phyloP scores from a whole-genome alignment of 768 basidiomycete genomes.

The Exidia glandulosa region DNA sequence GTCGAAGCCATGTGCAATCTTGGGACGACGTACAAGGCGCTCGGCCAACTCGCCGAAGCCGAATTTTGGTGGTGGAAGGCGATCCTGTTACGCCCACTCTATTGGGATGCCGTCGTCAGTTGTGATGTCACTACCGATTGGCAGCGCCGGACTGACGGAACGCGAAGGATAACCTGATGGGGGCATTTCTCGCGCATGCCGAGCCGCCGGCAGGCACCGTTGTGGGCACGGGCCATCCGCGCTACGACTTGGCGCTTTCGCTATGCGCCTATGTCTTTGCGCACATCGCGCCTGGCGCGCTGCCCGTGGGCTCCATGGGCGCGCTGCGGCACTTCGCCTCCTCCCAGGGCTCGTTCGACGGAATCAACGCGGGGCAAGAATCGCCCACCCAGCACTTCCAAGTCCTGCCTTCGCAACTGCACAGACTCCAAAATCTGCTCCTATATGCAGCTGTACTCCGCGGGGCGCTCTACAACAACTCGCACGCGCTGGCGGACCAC shows the following conservation, averaged over 20 bases:
- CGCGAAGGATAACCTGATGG: conserved; percentile 24
- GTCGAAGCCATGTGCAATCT: conserved; percentile 33
- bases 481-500: conserved; percentile 24
- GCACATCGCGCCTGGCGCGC: conserved; percentile 13
- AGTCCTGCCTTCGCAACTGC: conserved; percentile 23
- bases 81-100: conserved; percentile 19
- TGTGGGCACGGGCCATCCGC: conserved; percentile 7
- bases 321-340: conserved; percentile 3
- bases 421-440: conserved; percentile 35
- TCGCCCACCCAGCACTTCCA: conserved; percentile 2
- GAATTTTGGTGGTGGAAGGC: conserved; percentile 32
- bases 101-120: conserved; percentile 24
- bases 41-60: conserved; percentile 22
- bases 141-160: not conserved
- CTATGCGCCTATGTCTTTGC: conserved; percentile 24
- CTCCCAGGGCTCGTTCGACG: not conserved
- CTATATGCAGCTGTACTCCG: conserved; percentile 29
- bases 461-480: conserved; percentile 17
- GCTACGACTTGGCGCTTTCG: conserved; percentile 20
- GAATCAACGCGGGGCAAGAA: conserved; percentile 3
- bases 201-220: not conserved
- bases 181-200: conserved; percentile 12
- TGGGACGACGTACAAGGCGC: conserved; percentile 24
- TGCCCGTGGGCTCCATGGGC: conserved; percentile 3
- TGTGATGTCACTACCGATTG: conserved; percentile 4